Evolutionary conservation across 495 filamentous ascomycete species (phyloP).

Genomic region (Apiosordaria backusii): DNA sequence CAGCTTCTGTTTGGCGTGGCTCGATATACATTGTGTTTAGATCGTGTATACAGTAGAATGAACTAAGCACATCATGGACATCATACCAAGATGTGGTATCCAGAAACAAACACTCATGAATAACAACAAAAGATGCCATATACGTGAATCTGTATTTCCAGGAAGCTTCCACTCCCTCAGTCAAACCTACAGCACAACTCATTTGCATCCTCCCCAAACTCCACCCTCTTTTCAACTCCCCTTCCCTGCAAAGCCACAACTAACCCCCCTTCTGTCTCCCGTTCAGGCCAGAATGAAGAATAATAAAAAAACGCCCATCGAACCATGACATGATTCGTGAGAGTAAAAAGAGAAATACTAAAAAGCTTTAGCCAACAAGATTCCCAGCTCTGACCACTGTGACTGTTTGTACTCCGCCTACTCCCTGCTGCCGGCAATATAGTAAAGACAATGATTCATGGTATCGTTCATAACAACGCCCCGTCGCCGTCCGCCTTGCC

Average conservation of each 20-base stretch:
- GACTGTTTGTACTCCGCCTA: neutral
- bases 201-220: neutral
- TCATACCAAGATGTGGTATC: too few relatives aligned
- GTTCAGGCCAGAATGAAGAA: neutral
- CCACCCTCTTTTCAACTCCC: neutral
- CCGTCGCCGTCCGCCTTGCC: slow-evolving; percentile 5
- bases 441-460: slow-evolving; percentile 14
- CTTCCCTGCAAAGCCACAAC: too few relatives aligned
- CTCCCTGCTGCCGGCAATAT: neutral
- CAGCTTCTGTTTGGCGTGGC: too few relatives aligned
- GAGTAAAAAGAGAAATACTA: neutral
- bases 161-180: neutral
- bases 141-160: neutral
- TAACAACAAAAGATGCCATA: too few relatives aligned
- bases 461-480: slow-evolving; percentile 15
- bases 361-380: neutral
- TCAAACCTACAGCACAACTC: neutral
- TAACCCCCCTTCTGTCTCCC: neutral
- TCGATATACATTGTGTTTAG: too few relatives aligned
- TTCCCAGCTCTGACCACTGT: neutral
- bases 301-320: neutral
- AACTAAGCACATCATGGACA: too few relatives aligned
- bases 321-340: neutral
- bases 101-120: too few relatives aligned
- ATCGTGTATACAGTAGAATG: too few relatives aligned